These are phyloP conservation scores for Gonium pectorale DNA, from an alignment of 139 green algal genomes.

Conservation along the genomic window DNA sequence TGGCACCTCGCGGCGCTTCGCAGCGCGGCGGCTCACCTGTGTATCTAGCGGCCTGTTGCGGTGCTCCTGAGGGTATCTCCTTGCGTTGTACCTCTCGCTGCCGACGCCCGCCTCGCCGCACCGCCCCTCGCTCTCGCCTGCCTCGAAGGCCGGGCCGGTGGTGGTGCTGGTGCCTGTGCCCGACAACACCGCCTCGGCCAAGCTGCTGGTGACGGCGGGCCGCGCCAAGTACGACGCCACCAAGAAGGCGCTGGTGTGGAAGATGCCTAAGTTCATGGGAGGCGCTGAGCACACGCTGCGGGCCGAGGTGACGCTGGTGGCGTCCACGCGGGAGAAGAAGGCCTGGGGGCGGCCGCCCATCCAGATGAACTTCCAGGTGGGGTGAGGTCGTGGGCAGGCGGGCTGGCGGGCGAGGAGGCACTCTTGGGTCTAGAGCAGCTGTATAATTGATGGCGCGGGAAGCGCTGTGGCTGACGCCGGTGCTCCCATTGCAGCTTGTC, in stretches of 20 bases:
- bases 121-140: not conserved
- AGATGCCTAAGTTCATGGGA: conserved; percentile 75
- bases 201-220: conserved; percentile 81
- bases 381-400: too few relatives aligned
- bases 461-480: too few relatives aligned
- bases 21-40: too few relatives aligned
- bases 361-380: conserved; percentile 85
- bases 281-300: conserved; percentile 84
- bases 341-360: conserved; percentile 89
- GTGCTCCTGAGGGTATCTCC: too few relatives aligned
- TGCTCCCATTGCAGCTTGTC: too few relatives aligned
- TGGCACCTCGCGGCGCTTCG: too few relatives aligned
- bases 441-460: too few relatives aligned
- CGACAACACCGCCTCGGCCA: conserved; percentile 91
- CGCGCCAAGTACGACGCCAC: conserved; percentile 95
- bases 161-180: conserved; percentile 92
- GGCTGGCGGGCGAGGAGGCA: too few relatives aligned
- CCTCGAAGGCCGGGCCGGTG: conserved; percentile 47
- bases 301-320: conserved; percentile 92
- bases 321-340: conserved; percentile 88
- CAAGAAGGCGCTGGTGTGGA: conserved; percentile 82
- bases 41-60: too few relatives aligned
- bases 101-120: not conserved
- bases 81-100: too few relatives aligned
- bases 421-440: too few relatives aligned